Conservation (phyloP, 441 rosid genomes). For the Capsella rubella region DNA sequence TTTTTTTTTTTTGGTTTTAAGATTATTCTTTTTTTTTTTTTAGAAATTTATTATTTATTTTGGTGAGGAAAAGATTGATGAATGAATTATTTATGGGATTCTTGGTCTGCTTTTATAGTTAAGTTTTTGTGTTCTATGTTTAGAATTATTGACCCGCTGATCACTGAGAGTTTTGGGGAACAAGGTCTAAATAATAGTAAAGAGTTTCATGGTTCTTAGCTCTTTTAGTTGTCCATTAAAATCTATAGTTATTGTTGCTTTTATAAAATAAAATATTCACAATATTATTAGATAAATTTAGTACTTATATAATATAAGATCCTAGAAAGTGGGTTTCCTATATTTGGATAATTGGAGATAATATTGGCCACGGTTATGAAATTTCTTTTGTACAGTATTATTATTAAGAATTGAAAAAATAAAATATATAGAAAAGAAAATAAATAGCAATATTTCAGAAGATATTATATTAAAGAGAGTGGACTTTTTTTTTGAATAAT, state of each 20-base stretch:
- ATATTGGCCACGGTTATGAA: neutral
- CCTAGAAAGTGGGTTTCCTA: neutral
- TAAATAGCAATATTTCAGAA: too few species aligned
- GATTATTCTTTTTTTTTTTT: neutral
- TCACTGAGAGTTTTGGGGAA: conserved; percentile 33
- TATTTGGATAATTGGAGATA: neutral
- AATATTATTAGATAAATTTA: neutral
- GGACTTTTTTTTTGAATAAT: too few species aligned
- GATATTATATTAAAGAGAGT: too few species aligned
- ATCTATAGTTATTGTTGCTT: neutral
- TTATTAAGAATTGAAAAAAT: neutral
- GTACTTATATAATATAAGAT: neutral
- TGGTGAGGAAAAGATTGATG: neutral
- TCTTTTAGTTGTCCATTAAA: neutral
- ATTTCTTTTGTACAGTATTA: too few species aligned
- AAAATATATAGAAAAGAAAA: too few species aligned
- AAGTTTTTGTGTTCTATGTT: conserved; percentile 32
- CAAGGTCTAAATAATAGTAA: conserved; percentile 27
- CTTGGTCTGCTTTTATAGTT: conserved; percentile 29
- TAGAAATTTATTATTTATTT: neutral
- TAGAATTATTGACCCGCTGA: conserved; percentile 21
- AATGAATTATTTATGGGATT: conserved; percentile 18
- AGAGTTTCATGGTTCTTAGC: conserved; percentile 32
- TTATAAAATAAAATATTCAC: neutral
- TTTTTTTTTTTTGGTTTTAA: neutral